Conservation (phyloP, 257 asterid genomes). For the Ophiorrhiza pumila region DNA sequence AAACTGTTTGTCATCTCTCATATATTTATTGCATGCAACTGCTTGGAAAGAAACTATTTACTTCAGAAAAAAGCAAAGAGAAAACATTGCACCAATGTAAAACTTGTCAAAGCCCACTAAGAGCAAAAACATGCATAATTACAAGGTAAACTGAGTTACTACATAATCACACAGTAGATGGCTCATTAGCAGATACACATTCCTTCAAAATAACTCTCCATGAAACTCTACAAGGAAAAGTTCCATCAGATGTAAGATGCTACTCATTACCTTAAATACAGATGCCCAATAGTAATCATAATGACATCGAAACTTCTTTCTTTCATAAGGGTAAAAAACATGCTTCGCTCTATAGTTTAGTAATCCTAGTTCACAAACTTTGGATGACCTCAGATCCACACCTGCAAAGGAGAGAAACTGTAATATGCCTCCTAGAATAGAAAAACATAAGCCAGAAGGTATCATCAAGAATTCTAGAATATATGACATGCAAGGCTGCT, state of each 20-base stretch:
- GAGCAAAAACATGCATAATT: not conserved
- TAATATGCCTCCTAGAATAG: not conserved
- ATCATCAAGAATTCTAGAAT: not conserved
- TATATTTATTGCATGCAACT: not conserved
- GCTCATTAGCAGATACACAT: not conserved
- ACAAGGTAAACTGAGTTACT: not conserved
- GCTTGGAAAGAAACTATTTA: not conserved
- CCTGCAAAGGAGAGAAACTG: conserved; percentile 46
- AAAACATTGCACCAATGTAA: not conserved
- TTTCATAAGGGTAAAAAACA: conserved; percentile 73
- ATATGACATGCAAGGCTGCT: not conserved
- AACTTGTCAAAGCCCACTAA: not conserved
- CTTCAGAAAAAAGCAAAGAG: not conserved
- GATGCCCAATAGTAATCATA: conserved; percentile 99
- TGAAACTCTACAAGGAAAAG: not conserved
- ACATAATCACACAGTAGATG: not conserved
- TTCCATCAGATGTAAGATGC: conserved; percentile 1
- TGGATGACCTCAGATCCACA: conserved; percentile 90
- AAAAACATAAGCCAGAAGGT: not conserved
- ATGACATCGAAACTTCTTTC: conserved; percentile 80
- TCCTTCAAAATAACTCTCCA: conserved; percentile 1
- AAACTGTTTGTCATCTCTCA: not conserved
- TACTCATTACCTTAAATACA: conserved; percentile 69
- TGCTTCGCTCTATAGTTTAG: conserved; percentile 82
- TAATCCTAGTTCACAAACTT: conserved; percentile 93